Conservation (phyloP, 2,329 filamentous ascomycete genomes). For the Phaeosphaeria sp. region DNA sequence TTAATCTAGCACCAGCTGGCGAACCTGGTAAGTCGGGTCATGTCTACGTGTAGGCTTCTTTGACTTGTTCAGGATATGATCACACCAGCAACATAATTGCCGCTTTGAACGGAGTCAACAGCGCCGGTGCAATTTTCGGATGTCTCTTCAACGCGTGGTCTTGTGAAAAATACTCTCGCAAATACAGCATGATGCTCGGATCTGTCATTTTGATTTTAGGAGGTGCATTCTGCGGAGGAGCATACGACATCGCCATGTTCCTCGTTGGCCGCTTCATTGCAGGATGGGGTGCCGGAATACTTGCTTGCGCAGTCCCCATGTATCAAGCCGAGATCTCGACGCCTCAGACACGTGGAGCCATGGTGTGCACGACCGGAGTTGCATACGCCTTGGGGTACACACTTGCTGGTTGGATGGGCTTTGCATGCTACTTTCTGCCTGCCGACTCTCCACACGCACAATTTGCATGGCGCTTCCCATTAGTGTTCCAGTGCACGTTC, state of each 20-base stretch:
- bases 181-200: slow-evolving; percentile 48
- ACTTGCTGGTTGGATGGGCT: slow-evolving; percentile 51
- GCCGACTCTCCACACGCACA: slow-evolving; percentile 34
- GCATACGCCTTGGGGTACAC: slow-evolving; percentile 53
- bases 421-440: slow-evolving; percentile 49
- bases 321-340: slow-evolving; percentile 52
- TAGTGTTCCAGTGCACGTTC: slow-evolving; percentile 53
- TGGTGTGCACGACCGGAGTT: slow-evolving; percentile 44
- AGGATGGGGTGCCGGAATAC: slow-evolving; percentile 47
- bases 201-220: slow-evolving; percentile 48
- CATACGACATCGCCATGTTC: slow-evolving; percentile 50
- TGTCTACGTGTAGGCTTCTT: too few species aligned
- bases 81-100: slow-evolving; percentile 53
- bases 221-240: slow-evolving; percentile 48
- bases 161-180: slow-evolving; percentile 48
- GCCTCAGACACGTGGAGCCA: slow-evolving; percentile 49
- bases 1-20: slow-evolving; percentile 47
- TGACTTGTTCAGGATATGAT: slow-evolving; percentile 39
- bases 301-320: slow-evolving; percentile 43
- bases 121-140: slow-evolving; percentile 48
- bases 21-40: slow-evolving; percentile 27
- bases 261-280: slow-evolving; percentile 48
- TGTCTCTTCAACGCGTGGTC: slow-evolving; percentile 50
- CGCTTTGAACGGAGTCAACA: slow-evolving; percentile 55
- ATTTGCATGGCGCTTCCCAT: slow-evolving; percentile 55